Base-by-base conservation (phyloP, 257 asterid genomes). In the Nicotiana undulata region DNA sequence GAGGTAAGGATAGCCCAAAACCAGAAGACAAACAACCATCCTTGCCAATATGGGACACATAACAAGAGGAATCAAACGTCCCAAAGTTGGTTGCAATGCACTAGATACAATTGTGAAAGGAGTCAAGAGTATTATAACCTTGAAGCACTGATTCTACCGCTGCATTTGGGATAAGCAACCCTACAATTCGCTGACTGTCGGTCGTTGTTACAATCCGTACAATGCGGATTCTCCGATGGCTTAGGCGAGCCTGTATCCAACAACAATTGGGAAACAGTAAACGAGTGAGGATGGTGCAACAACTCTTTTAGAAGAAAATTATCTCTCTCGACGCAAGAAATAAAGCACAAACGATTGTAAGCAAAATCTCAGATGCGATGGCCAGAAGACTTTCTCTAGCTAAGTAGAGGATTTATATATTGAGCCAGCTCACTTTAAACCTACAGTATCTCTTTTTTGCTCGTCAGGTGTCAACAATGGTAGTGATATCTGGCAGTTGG, bases 121-220 rank as follows among this genome's bases (percentile, higher is more conserved):
- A 63, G 40, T 51, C 22, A 40, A 78, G 59, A 31, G 29, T 78
- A 40, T 60, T 78, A 40, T 60, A 72, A 96, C 99, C 99, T 92
- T 89, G 95, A 85, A 96, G 96, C 84, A 92, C 99, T 58, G 97
- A 85, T 85, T 87, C 94, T 76, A 96, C 98, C 17, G 98, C 98
- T 68, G 97, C 92, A 91, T 90, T 94, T 63, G 99, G 98, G 77
- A 96, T 96, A 76, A 92, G 97, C 79, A 96, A 81, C 61, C 97
- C 98, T 37, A 96, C 97, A 82, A 91, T 87, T 84, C 97, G 90
- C 83, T 90, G 94, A 80, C 80, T 90, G 81, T 94, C 95, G 53
- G 94, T 74, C 28, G 99, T 95, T 79, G 99, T 93, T 89, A 90
- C 97, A 78, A 95, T 83, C 53, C 93, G 91, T 82, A 95, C 97